A percentile compares a stretch with the other conserved stretches of the same genome.
These are phyloP conservation scores for Lentinus polychrous DNA, from an alignment of 1,284 basidiomycete species.

Conservation along the genomic window DNA sequence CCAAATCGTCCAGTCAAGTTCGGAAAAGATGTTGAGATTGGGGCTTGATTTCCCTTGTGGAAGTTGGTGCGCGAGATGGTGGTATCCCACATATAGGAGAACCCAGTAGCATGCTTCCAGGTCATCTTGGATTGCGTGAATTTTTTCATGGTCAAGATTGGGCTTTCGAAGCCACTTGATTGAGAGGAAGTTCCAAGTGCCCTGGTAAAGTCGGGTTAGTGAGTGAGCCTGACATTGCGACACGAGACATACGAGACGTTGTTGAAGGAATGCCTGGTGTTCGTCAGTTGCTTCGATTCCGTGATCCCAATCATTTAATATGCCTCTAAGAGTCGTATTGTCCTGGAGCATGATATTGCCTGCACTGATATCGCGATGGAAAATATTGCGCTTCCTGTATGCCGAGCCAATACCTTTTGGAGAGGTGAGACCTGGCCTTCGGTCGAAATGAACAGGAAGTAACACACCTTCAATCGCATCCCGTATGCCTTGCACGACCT, in stretches of 20 bases:
- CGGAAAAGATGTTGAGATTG: no score
- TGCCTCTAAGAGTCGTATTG: background rate
- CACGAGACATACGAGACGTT: background rate
- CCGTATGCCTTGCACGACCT: constrained; percentile 4
- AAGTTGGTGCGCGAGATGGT: background rate
- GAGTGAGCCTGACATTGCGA: background rate
- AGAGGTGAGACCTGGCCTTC: background rate
- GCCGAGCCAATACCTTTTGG: background rate
- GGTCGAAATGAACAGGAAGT: background rate
- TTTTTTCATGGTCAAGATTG: background rate
- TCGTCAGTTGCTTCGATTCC: background rate
- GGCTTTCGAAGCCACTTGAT: background rate
- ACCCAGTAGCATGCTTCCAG: constrained; percentile 9
- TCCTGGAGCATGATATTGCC: constrained; percentile 11
- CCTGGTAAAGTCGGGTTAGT: constrained; percentile 1
- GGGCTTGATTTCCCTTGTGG: no score
- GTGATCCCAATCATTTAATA: constrained; percentile 14
- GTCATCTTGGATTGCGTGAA: constrained; percentile 3
- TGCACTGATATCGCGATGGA: constrained; percentile 14
- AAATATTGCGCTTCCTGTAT: background rate
- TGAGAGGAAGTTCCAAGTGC: constrained; percentile 4
- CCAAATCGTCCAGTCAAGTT: no score
- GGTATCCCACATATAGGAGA: background rate
- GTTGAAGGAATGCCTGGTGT: background rate
- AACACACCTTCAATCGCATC: constrained; percentile 4